phyloP scores from a whole-genome alignment of 768 basidiomycete species.

The Phallus indusiatus region DNA sequence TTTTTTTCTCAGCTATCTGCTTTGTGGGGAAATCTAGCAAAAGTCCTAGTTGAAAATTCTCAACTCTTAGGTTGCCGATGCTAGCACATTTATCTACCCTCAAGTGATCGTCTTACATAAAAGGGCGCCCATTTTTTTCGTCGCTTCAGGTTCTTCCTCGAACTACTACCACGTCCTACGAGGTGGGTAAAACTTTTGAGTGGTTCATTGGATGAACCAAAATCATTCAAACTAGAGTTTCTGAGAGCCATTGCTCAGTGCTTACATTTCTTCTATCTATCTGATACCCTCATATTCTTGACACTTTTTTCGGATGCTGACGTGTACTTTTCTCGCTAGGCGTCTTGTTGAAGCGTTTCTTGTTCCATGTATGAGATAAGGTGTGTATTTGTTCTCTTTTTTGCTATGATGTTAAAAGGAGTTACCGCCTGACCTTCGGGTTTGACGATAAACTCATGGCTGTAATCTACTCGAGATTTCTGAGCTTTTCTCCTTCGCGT shows the following conservation, averaged over 20 bases:
- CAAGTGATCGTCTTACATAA: not conserved
- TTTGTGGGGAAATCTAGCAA: no score
- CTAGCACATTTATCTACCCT: not conserved
- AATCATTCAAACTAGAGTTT: conserved; percentile 89
- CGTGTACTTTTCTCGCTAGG: not conserved
- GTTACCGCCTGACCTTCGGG: conserved; percentile 73
- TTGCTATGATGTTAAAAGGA: conserved; percentile 58
- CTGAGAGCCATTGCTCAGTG: conserved; percentile 69
- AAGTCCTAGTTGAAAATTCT: no score
- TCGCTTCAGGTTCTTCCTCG: not conserved
- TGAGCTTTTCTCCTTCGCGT: conserved; percentile 1
- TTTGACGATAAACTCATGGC: conserved; percentile 75
- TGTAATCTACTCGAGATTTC: conserved; percentile 37
- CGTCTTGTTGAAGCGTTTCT: no score
- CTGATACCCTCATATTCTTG: conserved; percentile 33
- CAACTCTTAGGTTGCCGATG: no score
- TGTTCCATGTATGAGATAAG: not conserved
- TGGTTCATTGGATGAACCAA: conserved; percentile 40
- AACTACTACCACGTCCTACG: conserved; percentile 1
- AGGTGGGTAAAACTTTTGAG: not conserved
- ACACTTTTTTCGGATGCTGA: conserved; percentile 1
- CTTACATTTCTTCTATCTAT: conserved; percentile 55
- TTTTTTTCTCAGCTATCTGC: no score
- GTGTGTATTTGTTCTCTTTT: conserved; percentile 27
- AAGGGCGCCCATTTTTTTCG: not conserved